Base-by-base conservation (phyloP, 768 basidiomycete species). In the Rhizopogon salebrosus region DNA sequence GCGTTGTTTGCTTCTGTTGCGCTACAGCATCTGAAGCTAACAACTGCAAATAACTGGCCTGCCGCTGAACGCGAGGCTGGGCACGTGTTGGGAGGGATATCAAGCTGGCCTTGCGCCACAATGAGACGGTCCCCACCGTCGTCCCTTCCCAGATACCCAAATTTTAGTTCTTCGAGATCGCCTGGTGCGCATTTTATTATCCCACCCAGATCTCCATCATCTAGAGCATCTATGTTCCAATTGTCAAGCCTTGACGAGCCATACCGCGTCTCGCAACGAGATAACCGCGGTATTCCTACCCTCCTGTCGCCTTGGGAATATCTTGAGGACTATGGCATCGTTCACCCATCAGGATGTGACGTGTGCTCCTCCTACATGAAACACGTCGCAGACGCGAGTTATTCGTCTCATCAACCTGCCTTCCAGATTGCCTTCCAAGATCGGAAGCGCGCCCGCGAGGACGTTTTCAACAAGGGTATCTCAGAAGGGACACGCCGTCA, bases 401-500 rank as follows among this genome's bases (percentile, higher is more conserved):
- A 71, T 55, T 71, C 66, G 40, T 65, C 63, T 23, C 63, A 67
- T 42, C 68, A 70, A 48, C 62, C 70, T 23, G 71, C 72, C 7
- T 71, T 75, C 57, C 69, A 75, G 57, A 65, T 65, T 54, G 75
- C 75, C 0, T 65, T 73, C 50, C 65, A 70, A 55, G 70, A 72
- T 49, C 66, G 70, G 45, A 70, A 74, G 58, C 64, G 66, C 38
- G 53, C 66, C n/a, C 68, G 68, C 56, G 74, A 75, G 50, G 69
- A 68, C 11, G 57, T 66, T 53, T 72, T 66, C 59, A 68, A 58
- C 61, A 75, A 73, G 56, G 74, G 74, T 14, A 11, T 75, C 41
- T 54, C 60, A 24, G 74, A 75, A 52, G 74, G 74, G 48, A 57
- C 69, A 7, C 71, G 74, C 20, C 73, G 68, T 39, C 74, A 75